phyloP scores from a whole-genome alignment of 2,329 filamentous ascomycete genomes.

The Talaromyces sp. region DNA sequence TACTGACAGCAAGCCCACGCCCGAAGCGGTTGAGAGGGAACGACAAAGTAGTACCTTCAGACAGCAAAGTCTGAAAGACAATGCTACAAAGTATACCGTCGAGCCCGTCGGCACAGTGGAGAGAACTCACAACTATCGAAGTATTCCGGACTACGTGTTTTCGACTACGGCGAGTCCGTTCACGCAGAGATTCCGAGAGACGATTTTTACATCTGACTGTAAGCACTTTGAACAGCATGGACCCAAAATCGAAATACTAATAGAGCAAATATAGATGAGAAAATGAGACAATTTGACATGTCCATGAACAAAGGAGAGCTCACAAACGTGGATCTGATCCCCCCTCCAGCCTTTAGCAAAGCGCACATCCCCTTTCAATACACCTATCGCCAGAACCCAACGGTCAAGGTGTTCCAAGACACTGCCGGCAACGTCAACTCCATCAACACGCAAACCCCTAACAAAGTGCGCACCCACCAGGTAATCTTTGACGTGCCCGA shows the following conservation, averaged over 20 bases:
- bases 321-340: conserved; percentile 65
- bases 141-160: conserved; percentile 82
- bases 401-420: conserved; percentile 59
- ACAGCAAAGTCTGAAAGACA: conserved; percentile 59
- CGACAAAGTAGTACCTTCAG: conserved; percentile 6
- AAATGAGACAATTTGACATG: conserved; percentile 62
- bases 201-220: conserved; percentile 69
- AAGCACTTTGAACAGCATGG: conserved; percentile 19
- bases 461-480: conserved; percentile 56
- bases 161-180: conserved; percentile 64
- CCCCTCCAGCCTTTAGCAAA: conserved; percentile 72
- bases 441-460: conserved; percentile 52
- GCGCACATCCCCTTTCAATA: conserved; percentile 67
- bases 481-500: conserved; percentile 57
- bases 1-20: conserved; percentile 38
- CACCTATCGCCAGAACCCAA: conserved; percentile 77
- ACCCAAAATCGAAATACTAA: background rate
- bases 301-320: conserved; percentile 49
- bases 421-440: conserved; percentile 56
- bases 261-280: conserved; percentile 39
- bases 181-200: conserved; percentile 64
- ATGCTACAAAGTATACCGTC: conserved; percentile 60
- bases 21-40: conserved; percentile 14
- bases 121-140: conserved; percentile 81
- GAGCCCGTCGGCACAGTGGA: conserved; percentile 68